phyloP scores from a whole-genome alignment of 768 basidiomycete species.

The Phaffia australis region DNA sequence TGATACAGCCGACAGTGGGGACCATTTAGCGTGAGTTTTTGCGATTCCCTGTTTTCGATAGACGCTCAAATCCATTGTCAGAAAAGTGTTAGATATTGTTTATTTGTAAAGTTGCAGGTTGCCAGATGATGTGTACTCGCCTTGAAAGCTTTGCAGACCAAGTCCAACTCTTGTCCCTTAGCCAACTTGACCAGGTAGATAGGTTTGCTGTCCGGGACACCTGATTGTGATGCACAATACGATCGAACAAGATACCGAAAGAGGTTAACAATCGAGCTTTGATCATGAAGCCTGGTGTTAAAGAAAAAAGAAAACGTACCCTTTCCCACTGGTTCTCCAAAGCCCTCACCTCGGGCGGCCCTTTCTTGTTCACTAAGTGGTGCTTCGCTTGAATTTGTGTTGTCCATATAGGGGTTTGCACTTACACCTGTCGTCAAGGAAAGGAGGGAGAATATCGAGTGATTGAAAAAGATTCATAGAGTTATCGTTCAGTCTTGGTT shows the following conservation, averaged over 20 bases:
- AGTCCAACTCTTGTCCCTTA: slow-evolving; percentile 79
- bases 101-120: neutral
- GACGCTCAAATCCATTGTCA: too few relatives aligned
- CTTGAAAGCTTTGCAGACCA: slow-evolving; percentile 85
- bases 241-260: too few relatives aligned
- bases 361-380: neutral
- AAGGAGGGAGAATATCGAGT: neutral
- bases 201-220: neutral
- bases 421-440: neutral
- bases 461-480: neutral
- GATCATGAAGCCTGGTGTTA: too few relatives aligned
- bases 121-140: slow-evolving; percentile 40
- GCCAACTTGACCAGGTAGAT: slow-evolving; percentile 49
- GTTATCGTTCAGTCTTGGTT: too few relatives aligned
- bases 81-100: too few relatives aligned
- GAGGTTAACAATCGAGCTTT: too few relatives aligned
- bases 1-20: slow-evolving; percentile 82
- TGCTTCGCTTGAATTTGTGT: neutral
- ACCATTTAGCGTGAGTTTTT: slow-evolving; percentile 99
- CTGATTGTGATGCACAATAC: neutral
- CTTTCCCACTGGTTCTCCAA: slow-evolving; percentile 78
- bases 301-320: slow-evolving; percentile 42
- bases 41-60: slow-evolving; percentile 63
- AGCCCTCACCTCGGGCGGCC: slow-evolving; percentile 48
- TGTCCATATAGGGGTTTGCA: slow-evolving; percentile 15